phyloP scores from a whole-genome alignment of 2,329 filamentous ascomycete species.

The Stachybotrys chartarum region DNA sequence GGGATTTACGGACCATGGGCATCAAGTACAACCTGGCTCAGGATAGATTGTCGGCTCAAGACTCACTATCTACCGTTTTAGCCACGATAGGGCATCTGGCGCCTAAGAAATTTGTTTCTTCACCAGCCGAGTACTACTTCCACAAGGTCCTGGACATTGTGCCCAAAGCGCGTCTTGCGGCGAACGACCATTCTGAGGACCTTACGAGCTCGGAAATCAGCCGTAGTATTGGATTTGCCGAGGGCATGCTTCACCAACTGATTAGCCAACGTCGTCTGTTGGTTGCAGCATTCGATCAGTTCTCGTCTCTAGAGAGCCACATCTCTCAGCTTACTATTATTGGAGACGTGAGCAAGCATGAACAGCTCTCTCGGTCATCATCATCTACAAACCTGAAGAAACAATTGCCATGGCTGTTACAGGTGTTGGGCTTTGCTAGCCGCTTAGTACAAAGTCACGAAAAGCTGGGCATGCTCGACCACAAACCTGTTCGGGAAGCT shows the following conservation, averaged over 20 bases:
- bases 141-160: constrained; percentile 72
- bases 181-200: constrained; percentile 74
- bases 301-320: constrained; percentile 30
- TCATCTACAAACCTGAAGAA: constrained; percentile 15
- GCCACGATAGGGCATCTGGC: constrained; percentile 43
- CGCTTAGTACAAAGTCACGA: constrained; percentile 60
- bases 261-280: constrained; percentile 52
- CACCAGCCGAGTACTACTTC: constrained; percentile 61
- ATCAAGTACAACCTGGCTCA: constrained; percentile 75
- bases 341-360: constrained; percentile 16
- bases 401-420: constrained; percentile 53
- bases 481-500: constrained; percentile 32
- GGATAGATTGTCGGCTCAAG: constrained; percentile 65
- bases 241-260: constrained; percentile 68
- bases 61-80: constrained; percentile 62
- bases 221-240: constrained; percentile 76
- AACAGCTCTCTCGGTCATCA: constrained; percentile 10
- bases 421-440: constrained; percentile 56
- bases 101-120: constrained; percentile 12
- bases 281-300: constrained; percentile 26
- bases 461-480: constrained; percentile 50
- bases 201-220: constrained; percentile 73
- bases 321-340: constrained; percentile 29
- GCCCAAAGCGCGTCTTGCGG: constrained; percentile 57
- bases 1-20: constrained; percentile 80